phyloP scores from a whole-genome alignment of 805 yeast species.

The Scheffersomyces lignosus region DNA sequence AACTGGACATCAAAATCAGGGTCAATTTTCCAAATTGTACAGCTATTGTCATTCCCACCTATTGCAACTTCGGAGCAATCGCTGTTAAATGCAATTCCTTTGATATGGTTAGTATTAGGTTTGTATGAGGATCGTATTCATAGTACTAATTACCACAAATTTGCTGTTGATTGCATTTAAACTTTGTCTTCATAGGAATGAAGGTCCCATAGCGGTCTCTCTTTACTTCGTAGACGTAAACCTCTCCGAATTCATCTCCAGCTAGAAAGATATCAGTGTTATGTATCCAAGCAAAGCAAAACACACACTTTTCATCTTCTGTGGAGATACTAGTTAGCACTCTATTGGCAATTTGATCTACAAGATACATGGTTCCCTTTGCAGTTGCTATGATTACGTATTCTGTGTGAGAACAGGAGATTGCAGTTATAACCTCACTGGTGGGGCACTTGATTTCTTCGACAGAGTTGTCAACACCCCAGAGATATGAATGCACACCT shows the following conservation, averaged over 20 bases:
- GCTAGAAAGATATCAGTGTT: slow-evolving; percentile 45
- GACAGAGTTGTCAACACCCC: slow-evolving; percentile 50
- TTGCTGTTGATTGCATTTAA: slow-evolving; percentile 33
- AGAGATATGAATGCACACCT: slow-evolving; percentile 55
- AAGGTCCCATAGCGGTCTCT: too few species aligned
- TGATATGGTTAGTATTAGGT: slow-evolving; percentile 15
- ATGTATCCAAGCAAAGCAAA: slow-evolving; percentile 63
- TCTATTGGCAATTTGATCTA: slow-evolving; percentile 37
- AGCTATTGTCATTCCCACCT: slow-evolving; percentile 83
- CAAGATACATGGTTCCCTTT: slow-evolving; percentile 52
- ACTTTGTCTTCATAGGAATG: slow-evolving; percentile 10
- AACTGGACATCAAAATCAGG: slow-evolving; percentile 36
- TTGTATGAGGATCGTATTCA: neutral
- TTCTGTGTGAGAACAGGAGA: slow-evolving; percentile 52
- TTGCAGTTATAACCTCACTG: slow-evolving; percentile 53
- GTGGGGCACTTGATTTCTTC: slow-evolving; percentile 48
- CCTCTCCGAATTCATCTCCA: slow-evolving; percentile 69
- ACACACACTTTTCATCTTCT: slow-evolving; percentile 42
- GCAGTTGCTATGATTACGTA: slow-evolving; percentile 57
- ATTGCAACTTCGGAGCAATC: slow-evolving; percentile 62
- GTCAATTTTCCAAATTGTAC: slow-evolving; percentile 71
- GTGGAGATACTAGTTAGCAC: slow-evolving; percentile 11
- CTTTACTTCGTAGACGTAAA: slow-evolving; percentile 41
- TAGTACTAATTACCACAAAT: slow-evolving; percentile 34
- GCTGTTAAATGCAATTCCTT: slow-evolving; percentile 60